Evolutionary conservation across 2,329 filamentous ascomycete genomes (phyloP).

Genomic region (Beauveria sp.): DNA sequence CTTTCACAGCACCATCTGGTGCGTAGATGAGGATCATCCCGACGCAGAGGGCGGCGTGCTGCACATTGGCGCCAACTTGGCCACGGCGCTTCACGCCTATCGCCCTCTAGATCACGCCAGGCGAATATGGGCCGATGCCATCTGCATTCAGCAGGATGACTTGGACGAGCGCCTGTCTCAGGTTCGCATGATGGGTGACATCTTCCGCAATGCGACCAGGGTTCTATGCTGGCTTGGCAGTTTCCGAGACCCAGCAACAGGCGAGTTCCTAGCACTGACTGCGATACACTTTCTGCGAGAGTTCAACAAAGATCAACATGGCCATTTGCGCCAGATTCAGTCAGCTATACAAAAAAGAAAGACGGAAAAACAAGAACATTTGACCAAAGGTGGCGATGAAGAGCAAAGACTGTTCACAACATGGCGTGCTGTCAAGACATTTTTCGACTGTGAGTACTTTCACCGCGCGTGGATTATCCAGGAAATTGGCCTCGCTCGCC

Average conservation of each 20-base stretch:
- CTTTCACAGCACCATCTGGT: background rate
- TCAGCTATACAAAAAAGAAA: background rate
- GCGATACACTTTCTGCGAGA: constrained; percentile 7
- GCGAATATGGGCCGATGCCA: constrained; percentile 16
- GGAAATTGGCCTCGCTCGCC: constrained; percentile 14
- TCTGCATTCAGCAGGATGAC: constrained; percentile 16
- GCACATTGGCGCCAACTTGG: constrained; percentile 8
- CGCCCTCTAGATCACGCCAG: background rate
- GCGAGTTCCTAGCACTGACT: background rate
- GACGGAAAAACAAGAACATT: background rate
- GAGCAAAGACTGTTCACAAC: background rate
- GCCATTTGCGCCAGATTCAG: background rate
- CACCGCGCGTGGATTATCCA: constrained; percentile 18
- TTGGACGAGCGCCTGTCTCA: constrained; percentile 13
- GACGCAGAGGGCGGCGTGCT: background rate
- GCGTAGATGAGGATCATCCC: background rate
- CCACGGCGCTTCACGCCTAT: constrained; percentile 9
- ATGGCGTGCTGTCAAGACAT: constrained; percentile 10
- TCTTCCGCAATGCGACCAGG: constrained; percentile 12
- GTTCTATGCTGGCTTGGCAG: constrained; percentile 14
- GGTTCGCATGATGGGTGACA: constrained; percentile 16
- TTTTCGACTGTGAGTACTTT: constrained; percentile 15
- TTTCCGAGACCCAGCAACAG: constrained; percentile 1
- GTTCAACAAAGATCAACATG: background rate
- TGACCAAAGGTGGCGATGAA: background rate